Evolutionary conservation across 306 rosid species (phyloP).

Genomic region (Lablab purpureus): DNA sequence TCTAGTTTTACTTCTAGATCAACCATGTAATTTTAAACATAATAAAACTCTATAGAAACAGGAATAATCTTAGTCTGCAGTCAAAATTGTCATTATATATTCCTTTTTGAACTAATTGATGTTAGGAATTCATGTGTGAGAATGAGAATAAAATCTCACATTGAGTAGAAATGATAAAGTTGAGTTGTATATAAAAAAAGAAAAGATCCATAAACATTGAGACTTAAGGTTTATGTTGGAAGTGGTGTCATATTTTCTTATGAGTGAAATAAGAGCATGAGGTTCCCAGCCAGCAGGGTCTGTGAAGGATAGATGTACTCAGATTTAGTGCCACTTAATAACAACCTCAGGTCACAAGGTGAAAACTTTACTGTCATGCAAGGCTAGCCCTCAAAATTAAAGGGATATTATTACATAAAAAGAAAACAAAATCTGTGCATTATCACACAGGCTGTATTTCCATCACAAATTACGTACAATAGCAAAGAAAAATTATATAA

Average conservation of each 20-base stretch:
- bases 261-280: neutral
- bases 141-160: too few relatives aligned
- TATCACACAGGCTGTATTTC: neutral
- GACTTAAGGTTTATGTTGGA: too few relatives aligned
- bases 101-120: neutral
- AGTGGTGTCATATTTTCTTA: too few relatives aligned
- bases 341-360: neutral
- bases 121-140: too few relatives aligned
- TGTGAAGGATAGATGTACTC: neutral
- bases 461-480: neutral
- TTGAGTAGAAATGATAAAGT: too few relatives aligned
- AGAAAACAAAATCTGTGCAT: neutral
- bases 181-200: too few relatives aligned
- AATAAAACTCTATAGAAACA: neutral
- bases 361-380: neutral
- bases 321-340: neutral
- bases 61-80: neutral
- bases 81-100: constrained; percentile 1
- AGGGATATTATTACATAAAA: neutral
- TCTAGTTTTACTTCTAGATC: neutral
- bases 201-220: too few relatives aligned
- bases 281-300: neutral
- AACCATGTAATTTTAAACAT: neutral
- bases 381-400: neutral
- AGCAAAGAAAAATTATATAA: neutral